Evolutionary conservation across 495 filamentous ascomycete species (phyloP).

Genomic region (Penicillium canariense): DNA sequence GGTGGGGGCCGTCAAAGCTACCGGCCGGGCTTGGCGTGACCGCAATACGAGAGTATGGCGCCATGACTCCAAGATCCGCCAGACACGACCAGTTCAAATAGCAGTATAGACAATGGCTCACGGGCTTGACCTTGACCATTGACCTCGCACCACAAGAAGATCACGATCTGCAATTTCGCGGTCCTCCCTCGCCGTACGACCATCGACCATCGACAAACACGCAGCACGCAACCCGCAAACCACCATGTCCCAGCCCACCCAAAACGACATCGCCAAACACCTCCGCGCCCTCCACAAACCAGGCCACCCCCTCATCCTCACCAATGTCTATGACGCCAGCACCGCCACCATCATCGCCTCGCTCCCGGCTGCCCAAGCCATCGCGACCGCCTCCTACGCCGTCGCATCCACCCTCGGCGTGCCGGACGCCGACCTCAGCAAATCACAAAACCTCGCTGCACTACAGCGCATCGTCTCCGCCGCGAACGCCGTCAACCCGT

Average conservation of each 20-base stretch:
- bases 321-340: conserved; percentile 51
- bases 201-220: no score
- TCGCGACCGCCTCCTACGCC: conserved; percentile 54
- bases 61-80: no score
- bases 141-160: no score
- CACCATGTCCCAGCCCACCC: background rate
- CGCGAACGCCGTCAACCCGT: conserved; percentile 16
- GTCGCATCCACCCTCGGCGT: conserved; percentile 43
- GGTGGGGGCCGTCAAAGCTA: no score
- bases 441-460: conserved; percentile 56
- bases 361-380: conserved; percentile 40
- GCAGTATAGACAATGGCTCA: no score
- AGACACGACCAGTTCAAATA: no score
- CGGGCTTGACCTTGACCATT: background rate
- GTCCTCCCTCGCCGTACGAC: no score
- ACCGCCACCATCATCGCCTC: conserved; percentile 43
- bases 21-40: no score
- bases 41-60: no score
- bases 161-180: no score
- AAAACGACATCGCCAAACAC: conserved; percentile 11
- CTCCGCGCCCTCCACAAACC: conserved; percentile 45
- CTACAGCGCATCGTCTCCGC: conserved; percentile 82
- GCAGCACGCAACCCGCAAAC: background rate
- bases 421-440: conserved; percentile 42
- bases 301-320: conserved; percentile 46